Base-by-base conservation (phyloP, 2,329 filamentous ascomycete genomes). In the Reticulascus tulasneorum region DNA sequence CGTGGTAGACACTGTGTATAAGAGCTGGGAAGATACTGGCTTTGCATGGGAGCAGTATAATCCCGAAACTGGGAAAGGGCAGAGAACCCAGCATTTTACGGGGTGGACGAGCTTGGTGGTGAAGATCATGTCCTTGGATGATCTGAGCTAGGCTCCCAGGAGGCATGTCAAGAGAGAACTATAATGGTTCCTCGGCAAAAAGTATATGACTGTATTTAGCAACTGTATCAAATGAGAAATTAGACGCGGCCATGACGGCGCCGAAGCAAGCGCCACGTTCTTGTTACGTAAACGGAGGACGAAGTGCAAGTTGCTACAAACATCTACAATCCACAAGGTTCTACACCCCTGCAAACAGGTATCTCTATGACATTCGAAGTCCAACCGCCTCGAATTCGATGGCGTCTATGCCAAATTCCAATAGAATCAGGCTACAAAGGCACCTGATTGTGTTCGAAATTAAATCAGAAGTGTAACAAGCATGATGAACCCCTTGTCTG, bases 31-130 rank as follows among this genome's bases (percentile, higher is more conserved):
- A 56, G 79, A 86, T 55, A 97, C 93, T 0, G 91, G 91, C 13
- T 97, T 97, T 58, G 93, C 91, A 0, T 98, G 91, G 91, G 93
- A 98, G 64, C 93, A 98, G 66, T 98, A 97, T 62, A 87, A 94
- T 58, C 88, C 90, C 0, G 88, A 95, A 51, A 94, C 87, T 4
- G 93, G 93, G 29, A 77, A 77, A 35, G 93, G 93, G n/a, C 91
- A 97, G 69, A 76, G 93, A 26, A 97, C 90, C 6, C 89, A 96
- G 70, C 91, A 97, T 62, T 98, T 98, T 59, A 96, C 93, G 0
- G 93, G 93, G 33, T 98, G 93, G 93, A 98, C 93, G n/a, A 95
- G 88, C 59, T 69, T 97, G 62, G 86, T 97, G 30, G 90, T 97
- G 29, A 96, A 95, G 71, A 87, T 98, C 48, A 95, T 97, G 89